These are phyloP conservation scores for Dothiorella sarmentorum DNA, from an alignment of 2,329 filamentous ascomycete species.

Conservation along the genomic window DNA sequence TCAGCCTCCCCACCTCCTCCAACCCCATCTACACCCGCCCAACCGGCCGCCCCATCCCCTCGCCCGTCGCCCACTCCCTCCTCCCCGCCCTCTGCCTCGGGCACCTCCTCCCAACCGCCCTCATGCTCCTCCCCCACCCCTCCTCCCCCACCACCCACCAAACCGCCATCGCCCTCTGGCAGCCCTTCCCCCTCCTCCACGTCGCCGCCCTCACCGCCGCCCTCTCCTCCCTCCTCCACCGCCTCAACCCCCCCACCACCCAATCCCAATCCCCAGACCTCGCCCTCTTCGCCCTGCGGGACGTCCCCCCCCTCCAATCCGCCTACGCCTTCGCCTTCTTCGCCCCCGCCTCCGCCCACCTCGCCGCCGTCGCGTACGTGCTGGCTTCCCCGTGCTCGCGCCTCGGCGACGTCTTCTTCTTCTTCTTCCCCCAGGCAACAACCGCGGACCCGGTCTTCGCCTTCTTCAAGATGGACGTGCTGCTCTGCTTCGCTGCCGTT, in stretches of 20 bases:
- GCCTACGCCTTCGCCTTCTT: not conserved
- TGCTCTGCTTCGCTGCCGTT: conserved; percentile 1
- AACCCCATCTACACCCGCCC: conserved; percentile 20
- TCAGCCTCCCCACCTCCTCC: conserved; percentile 21
- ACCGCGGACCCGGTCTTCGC: not conserved
- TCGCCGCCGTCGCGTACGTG: not conserved
- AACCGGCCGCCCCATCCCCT: conserved; percentile 19
- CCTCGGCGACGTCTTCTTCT: not conserved
- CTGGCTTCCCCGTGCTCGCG: not conserved
- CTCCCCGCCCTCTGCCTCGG: conserved; percentile 26
- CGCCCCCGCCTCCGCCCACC: not conserved
- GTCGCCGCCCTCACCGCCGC: not conserved
- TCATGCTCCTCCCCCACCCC: conserved; percentile 27
- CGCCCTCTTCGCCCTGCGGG: not conserved
- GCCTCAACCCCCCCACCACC: not conserved
- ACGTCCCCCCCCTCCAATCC: not conserved
- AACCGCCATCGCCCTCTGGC: conserved; percentile 26
- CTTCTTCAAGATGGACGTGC: conserved; percentile 14
- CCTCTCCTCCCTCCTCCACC: not conserved
- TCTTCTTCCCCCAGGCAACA: conserved; percentile 2
- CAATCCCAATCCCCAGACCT: not conserved
- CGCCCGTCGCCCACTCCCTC: conserved; percentile 24
- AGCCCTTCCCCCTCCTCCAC: not conserved
- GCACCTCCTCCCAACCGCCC: conserved; percentile 25
- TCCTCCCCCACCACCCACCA: conserved; percentile 21